phyloP scores from a whole-genome alignment of 202 grass and related monocot genomes.

The Zoysia matrella region DNA sequence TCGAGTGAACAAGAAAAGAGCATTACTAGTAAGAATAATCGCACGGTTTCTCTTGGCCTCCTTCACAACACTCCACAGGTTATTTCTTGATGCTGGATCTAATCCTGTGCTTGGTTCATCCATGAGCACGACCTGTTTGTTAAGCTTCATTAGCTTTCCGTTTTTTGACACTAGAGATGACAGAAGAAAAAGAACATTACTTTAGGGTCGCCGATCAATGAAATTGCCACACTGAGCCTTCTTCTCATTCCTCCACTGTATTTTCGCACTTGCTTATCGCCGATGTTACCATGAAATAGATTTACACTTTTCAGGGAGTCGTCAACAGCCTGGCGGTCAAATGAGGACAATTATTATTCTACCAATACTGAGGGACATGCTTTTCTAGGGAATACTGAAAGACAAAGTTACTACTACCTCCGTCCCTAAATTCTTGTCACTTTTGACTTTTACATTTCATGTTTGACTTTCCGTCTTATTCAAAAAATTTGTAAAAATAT shows the following conservation, averaged over 20 bases:
- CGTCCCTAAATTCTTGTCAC: too few relatives aligned
- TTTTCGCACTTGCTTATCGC: constrained; percentile 73
- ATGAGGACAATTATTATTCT: background rate
- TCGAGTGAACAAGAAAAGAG: constrained; percentile 28
- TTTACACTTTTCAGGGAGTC: constrained; percentile 82
- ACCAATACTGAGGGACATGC: background rate
- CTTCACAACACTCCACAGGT: constrained; percentile 93
- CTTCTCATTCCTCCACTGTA: constrained; percentile 96
- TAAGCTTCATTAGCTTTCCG: constrained; percentile 25
- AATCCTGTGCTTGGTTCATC: too few relatives aligned
- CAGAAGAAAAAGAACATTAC: constrained; percentile 43
- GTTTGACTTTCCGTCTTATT: too few relatives aligned
- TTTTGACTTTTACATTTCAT: too few relatives aligned
- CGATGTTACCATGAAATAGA: constrained; percentile 69
- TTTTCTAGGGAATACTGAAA: too few relatives aligned
- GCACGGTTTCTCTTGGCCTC: constrained; percentile 77
- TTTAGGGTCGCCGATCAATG: constrained; percentile 90
- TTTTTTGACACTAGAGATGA: constrained; percentile 32
- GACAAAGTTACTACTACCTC: too few relatives aligned
- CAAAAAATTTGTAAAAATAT: too few relatives aligned
- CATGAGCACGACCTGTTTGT: constrained; percentile 60
- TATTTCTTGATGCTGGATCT: constrained; percentile 91
- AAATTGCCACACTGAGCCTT: constrained; percentile 88
- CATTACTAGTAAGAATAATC: constrained; percentile 84
- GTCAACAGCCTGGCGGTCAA: constrained; percentile 63